phyloP scores from a whole-genome alignment of 148 eudicot genomes.

The Rhododendron simsii region DNA sequence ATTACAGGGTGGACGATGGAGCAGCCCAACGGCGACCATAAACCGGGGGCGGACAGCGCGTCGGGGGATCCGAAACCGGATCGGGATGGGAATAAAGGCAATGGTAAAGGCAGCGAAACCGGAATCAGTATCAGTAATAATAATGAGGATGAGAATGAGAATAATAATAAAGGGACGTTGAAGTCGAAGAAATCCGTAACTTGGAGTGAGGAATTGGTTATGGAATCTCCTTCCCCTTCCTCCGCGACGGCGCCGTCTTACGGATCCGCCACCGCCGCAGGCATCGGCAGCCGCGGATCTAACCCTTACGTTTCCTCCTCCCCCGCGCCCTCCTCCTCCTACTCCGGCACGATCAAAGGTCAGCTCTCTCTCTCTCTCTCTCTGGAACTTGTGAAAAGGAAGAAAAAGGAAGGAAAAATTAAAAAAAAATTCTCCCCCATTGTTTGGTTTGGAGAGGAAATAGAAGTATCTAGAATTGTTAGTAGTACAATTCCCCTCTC shows the following conservation, averaged over 20 bases:
- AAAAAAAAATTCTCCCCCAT: no score
- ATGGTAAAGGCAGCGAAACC: background rate
- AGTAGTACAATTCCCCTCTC: no score
- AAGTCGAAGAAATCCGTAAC: background rate
- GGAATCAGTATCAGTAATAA: background rate
- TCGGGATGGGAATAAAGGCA: background rate
- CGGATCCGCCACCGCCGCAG: slow-evolving; percentile 11
- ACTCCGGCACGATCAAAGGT: slow-evolving; percentile 44
- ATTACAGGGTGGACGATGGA: slow-evolving; percentile 6
- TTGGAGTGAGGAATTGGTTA: background rate
- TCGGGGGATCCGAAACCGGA: slow-evolving; percentile 3
- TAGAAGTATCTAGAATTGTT: no score
- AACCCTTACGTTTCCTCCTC: slow-evolving; percentile 40
- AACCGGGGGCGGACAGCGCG: background rate
- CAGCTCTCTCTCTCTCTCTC: background rate
- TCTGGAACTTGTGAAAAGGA: no score
- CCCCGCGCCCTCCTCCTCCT: slow-evolving; percentile 9
- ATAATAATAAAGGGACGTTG: background rate
- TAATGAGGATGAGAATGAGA: background rate
- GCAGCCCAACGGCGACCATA: slow-evolving; percentile 6
- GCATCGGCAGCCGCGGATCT: slow-evolving; percentile 15
- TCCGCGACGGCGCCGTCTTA: background rate
- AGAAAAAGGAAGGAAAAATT: no score
- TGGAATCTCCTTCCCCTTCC: background rate
- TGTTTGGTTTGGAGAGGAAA: no score